Evolutionary conservation across 2,329 filamentous ascomycete genomes (phyloP), one percentile per base, ranked within the genome.

Genomic region (Pseudofabraea citricarpa): DNA sequence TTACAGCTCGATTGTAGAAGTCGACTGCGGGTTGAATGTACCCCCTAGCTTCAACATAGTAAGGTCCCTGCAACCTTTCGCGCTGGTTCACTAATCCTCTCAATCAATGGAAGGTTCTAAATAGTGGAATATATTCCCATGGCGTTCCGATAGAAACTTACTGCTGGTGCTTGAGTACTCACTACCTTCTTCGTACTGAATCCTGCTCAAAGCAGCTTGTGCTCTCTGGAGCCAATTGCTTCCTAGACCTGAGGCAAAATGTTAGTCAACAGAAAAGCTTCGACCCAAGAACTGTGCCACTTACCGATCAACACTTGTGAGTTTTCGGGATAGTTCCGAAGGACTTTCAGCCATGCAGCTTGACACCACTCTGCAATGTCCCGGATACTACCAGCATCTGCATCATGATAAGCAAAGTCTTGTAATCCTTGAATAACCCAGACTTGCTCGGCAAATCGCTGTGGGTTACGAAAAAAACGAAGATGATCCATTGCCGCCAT

Each of bases 41-140:
- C 2, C 68, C 71, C 45, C 73, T 64, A 40, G 73, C 74, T 59
- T 77, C 72, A 12, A 75, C 70, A 54, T 75, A 74, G 39, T 75
- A 51, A 39, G 54, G n/a, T n/a, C n/a, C n/a, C n/a, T n/a, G n/a
- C n/a, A n/a, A n/a, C n/a, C n/a, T n/a, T n/a, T n/a, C n/a, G n/a
- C n/a, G n/a, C n/a, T n/a, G n/a, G n/a, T n/a, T n/a, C n/a, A n/a
- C n/a, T n/a, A n/a, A n/a, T n/a, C n/a, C n/a, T n/a, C n/a, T n/a
- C n/a, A n/a, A n/a, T n/a, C n/a, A n/a, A n/a, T n/a, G n/a, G n/a
- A n/a, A n/a, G n/a, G n/a, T n/a, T n/a, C n/a, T n/a, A n/a, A n/a
- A n/a, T n/a, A n/a, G n/a, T n/a, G n/a, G n/a, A n/a, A n/a, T n/a
- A n/a, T n/a, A n/a, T n/a, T n/a, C n/a, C n/a, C n/a, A n/a, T n/a